Evolutionary conservation across 1,139 yeast genomes (phyloP), one percentile per base, ranked within the genome.

Genomic region (Sugiyamaella neomexicana): DNA sequence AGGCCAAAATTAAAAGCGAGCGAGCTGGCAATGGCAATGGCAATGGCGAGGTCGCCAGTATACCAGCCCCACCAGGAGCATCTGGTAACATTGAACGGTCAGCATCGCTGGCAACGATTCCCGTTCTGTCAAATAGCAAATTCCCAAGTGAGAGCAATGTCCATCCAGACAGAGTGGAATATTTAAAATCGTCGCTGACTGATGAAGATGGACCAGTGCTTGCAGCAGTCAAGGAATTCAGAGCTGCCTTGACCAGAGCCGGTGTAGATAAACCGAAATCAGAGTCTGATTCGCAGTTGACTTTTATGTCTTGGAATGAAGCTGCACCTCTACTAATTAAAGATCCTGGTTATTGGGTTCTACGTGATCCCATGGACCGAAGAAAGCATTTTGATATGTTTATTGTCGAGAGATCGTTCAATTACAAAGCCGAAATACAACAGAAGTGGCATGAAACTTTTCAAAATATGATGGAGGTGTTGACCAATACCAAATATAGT

Each of bases 281-380:
- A 69, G 8, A 5, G 10, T 76, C 41, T 72, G 93, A 91, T 36
- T 15, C 23, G 20, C 40, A 2, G 2, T 36, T 41, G n/a, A 23
- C 15, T 20, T 45, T 45, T 23, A 34, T 45, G 40, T 78, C 95
- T 0, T 90, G 89, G 70, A 81, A 80, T 54, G 75, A 76, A 55
- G 86, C 85, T 0, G 82, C 90, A 74, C 72, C 80, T n/a, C 76
- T 74, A 29, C 74, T 85, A 55, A 77, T 87, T 15, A 70, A 68
- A 6, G 82, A 84, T 54, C 82, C 85, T 0, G 74, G 82, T 15
- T 91, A 89, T 66, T 89, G 96, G 95, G 72, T 77, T 1, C 71
- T 89, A 1, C 71, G 74, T 4, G 86, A 84, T 62, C 78, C 96
- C 0, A 64, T 84, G 7, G 74, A 75, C 57, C 78, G 95, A 51